Conservation (phyloP, 192 early-diverging fungal genomes). For the Mortierella hygrophila region DNA sequence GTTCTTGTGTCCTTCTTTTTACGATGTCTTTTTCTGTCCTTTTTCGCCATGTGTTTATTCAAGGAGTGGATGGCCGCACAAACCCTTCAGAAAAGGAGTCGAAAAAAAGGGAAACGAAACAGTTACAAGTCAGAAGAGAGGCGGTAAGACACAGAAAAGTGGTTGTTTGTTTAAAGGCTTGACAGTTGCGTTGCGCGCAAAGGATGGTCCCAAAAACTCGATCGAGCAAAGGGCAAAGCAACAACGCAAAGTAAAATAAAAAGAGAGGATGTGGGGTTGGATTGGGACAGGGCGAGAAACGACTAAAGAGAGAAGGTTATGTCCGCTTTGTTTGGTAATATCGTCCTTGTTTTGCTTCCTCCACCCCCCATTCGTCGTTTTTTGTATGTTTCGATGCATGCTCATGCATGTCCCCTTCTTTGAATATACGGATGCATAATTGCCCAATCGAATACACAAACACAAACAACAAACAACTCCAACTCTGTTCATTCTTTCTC, state of each 20-base stretch:
- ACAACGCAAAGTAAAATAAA: not conserved
- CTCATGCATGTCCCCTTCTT: constrained; percentile 16
- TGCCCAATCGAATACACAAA: constrained; percentile 7
- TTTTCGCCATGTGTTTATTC: not conserved
- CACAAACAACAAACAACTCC: constrained; percentile 1
- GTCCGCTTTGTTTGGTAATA: constrained; percentile 9
- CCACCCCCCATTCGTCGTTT: constrained; percentile 6
- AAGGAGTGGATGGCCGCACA: constrained; percentile 8
- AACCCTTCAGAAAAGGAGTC: not conserved
- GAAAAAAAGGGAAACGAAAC: not conserved
- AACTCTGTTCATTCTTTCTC: not conserved
- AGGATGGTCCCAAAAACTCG: not conserved
- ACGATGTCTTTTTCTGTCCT: not conserved
- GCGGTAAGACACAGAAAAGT: not conserved
- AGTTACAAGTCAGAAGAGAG: not conserved
- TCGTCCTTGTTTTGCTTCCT: not conserved
- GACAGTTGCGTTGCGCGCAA: not conserved
- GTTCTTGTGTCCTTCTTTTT: not conserved
- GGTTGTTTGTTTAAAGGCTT: not conserved
- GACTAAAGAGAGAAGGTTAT: constrained; percentile 9
- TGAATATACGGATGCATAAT: constrained; percentile 7
- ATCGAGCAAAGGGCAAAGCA: too few relatives aligned
- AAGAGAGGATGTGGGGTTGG: constrained; percentile 7
- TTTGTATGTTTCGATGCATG: constrained; percentile 19
- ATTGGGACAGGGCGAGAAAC: not conserved